These are phyloP conservation scores for Tribonema minus DNA, from an alignment of 108 stramenopile genomes.

Conservation along the genomic window DNA sequence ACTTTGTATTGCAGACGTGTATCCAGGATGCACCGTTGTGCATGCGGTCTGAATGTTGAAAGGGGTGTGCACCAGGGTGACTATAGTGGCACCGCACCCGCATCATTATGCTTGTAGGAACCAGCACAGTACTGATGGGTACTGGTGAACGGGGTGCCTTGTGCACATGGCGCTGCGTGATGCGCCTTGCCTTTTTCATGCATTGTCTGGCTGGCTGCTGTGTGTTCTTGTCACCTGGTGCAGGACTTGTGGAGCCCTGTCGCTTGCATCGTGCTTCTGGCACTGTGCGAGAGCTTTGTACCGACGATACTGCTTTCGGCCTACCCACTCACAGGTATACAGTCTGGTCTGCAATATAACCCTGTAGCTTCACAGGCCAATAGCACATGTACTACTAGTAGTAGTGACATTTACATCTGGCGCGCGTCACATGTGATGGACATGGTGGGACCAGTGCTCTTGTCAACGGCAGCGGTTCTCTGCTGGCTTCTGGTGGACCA, in stretches of 20 bases:
- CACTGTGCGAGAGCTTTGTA: conserved; percentile 28
- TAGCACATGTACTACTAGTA: no score
- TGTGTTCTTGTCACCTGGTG: no score
- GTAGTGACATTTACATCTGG: no score
- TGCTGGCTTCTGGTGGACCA: no score
- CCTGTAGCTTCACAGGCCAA: no score
- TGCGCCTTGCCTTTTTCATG: background rate
- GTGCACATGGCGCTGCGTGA: background rate
- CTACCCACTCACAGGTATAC: conserved; percentile 10
- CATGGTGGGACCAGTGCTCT: no score
- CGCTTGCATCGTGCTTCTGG: conserved; percentile 29
- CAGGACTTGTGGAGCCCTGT: conserved; percentile 4
- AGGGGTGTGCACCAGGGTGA: no score
- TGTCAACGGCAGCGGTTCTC: no score
- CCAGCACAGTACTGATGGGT: background rate
- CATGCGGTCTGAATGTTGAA: no score
- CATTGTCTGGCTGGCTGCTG: background rate
- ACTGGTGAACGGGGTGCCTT: background rate
- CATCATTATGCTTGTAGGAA: background rate
- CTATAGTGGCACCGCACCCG: no score
- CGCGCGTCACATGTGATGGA: no score
- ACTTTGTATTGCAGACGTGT: background rate
- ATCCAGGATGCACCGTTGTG: background rate
- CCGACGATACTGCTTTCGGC: conserved; percentile 30
- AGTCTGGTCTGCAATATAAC: no score